These are phyloP conservation scores for Aquanectria penicillioides DNA, from an alignment of 2,329 filamentous ascomycete species.

Conservation along the genomic window DNA sequence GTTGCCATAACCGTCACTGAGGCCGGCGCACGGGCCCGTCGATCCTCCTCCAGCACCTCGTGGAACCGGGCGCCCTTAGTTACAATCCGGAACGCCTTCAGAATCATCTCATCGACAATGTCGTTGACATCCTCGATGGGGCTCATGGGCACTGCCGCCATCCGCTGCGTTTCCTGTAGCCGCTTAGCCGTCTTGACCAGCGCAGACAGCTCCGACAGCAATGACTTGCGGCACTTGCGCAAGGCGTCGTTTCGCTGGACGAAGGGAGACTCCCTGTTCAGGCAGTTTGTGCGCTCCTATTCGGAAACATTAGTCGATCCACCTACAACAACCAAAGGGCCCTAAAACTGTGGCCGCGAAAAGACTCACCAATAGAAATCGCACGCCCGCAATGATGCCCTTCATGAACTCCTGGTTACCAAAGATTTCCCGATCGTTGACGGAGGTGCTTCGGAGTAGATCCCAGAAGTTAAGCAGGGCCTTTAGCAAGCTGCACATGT, in stretches of 20 bases:
- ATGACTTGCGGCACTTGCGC: slow-evolving; percentile 82
- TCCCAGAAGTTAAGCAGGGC: slow-evolving; percentile 95
- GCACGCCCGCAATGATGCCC: slow-evolving; percentile 91
- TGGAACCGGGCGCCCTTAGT: slow-evolving; percentile 89
- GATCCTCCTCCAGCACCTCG: slow-evolving; percentile 80
- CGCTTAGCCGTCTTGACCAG: slow-evolving; percentile 90
- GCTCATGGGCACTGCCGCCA: slow-evolving; percentile 44
- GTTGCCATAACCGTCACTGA: slow-evolving; percentile 70
- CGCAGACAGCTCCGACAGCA: slow-evolving; percentile 88
- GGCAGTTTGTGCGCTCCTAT: slow-evolving; percentile 87
- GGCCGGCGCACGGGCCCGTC: slow-evolving; percentile 58
- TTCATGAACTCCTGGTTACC: slow-evolving; percentile 94
- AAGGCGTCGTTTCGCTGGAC: slow-evolving; percentile 81
- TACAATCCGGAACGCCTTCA: slow-evolving; percentile 95
- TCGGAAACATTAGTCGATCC: slow-evolving; percentile 3
- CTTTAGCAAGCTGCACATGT: slow-evolving; percentile 85
- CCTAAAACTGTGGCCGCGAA: not conserved
- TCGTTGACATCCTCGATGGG: slow-evolving; percentile 72
- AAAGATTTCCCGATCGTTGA: slow-evolving; percentile 81
- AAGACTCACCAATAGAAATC: slow-evolving; percentile 87
- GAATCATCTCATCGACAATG: slow-evolving; percentile 89
- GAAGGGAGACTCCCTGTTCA: slow-evolving; percentile 81
- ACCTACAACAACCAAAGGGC: not conserved
- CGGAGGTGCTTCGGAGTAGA: slow-evolving; percentile 79
- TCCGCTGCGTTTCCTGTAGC: slow-evolving; percentile 77